Conservation (phyloP, 257 asterid species). For the Mitragyna speciosa region DNA sequence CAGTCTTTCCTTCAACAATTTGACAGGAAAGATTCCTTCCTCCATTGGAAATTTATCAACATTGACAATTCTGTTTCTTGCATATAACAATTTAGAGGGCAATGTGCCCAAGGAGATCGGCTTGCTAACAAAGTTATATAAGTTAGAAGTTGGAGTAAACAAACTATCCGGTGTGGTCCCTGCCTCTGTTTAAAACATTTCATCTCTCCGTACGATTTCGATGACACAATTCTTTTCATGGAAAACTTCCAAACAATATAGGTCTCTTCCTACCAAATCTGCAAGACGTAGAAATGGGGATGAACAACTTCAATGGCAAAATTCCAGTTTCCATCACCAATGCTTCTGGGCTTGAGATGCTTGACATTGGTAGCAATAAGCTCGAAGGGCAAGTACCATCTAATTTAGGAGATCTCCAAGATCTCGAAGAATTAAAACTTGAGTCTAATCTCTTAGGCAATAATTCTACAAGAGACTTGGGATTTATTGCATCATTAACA, state of each 20-base stretch:
- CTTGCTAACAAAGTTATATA: slow-evolving; percentile 15
- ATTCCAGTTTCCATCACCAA: slow-evolving; percentile 10
- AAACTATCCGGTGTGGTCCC: slow-evolving; percentile 27
- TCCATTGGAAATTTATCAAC: slow-evolving; percentile 31
- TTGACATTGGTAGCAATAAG: not conserved
- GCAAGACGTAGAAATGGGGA: not conserved
- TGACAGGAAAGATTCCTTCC: slow-evolving; percentile 29
- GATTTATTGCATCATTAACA: slow-evolving; percentile 22
- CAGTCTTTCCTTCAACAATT: slow-evolving; percentile 15
- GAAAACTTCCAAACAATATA: slow-evolving; percentile 24
- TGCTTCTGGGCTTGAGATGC: slow-evolving; percentile 10
- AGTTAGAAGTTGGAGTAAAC: slow-evolving; percentile 17
- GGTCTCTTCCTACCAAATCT: slow-evolving; percentile 20
- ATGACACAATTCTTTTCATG: slow-evolving; percentile 25
- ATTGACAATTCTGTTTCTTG: slow-evolving; percentile 5
- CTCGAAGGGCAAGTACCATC: slow-evolving; percentile 29
- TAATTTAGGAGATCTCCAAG: slow-evolving; percentile 19
- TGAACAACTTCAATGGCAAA: not conserved
- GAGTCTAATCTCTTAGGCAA: slow-evolving; percentile 7
- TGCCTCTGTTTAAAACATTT: slow-evolving; percentile 22
- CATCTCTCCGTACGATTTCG: slow-evolving; percentile 18
- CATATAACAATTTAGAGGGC: slow-evolving; percentile 25
- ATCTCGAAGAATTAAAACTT: not conserved
- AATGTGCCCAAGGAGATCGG: slow-evolving; percentile 31
- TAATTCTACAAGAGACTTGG: slow-evolving; percentile 23